Evolutionary conservation across 2,329 filamentous ascomycete species (phyloP).

Genomic region (Aspergillus fijiensis): DNA sequence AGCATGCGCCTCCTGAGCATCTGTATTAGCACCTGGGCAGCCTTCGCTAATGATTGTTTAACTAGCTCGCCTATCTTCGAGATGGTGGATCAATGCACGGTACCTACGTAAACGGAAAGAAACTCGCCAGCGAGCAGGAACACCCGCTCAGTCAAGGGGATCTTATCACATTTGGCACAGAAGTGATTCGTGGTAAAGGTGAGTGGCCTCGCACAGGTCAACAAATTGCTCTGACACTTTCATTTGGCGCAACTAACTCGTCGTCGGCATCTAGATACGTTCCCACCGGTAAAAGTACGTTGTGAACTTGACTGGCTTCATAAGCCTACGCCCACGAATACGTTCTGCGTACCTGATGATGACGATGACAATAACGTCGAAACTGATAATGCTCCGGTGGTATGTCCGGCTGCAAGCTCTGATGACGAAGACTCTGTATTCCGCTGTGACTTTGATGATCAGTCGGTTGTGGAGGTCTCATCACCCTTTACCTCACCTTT

Average conservation of each 20-base stretch:
- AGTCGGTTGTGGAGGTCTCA: conserved; percentile 20
- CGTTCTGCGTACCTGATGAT: conserved; percentile 43
- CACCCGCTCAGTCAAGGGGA: conserved; percentile 41
- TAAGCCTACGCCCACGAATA: conserved; percentile 30
- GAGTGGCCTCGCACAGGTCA: conserved; percentile 14
- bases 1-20: neutral
- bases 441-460: conserved; percentile 21
- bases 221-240: neutral
- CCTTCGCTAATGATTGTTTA: neutral
- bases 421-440: conserved; percentile 14
- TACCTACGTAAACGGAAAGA: conserved; percentile 54
- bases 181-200: conserved; percentile 51
- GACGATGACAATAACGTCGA: conserved; percentile 35
- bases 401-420: conserved; percentile 6
- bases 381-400: conserved; percentile 4
- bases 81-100: conserved; percentile 64
- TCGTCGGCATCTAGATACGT: conserved; percentile 24
- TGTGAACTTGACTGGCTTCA: conserved; percentile 32
- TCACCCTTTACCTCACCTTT: conserved; percentile 27
- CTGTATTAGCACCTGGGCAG: neutral
- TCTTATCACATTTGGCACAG: conserved; percentile 47
- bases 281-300: conserved; percentile 34
- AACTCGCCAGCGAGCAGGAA: conserved; percentile 39
- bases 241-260: neutral
- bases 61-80: conserved; percentile 48